Conservation (phyloP, 495 filamentous ascomycete species). For the Rhizodiscina lignyota region DNA sequence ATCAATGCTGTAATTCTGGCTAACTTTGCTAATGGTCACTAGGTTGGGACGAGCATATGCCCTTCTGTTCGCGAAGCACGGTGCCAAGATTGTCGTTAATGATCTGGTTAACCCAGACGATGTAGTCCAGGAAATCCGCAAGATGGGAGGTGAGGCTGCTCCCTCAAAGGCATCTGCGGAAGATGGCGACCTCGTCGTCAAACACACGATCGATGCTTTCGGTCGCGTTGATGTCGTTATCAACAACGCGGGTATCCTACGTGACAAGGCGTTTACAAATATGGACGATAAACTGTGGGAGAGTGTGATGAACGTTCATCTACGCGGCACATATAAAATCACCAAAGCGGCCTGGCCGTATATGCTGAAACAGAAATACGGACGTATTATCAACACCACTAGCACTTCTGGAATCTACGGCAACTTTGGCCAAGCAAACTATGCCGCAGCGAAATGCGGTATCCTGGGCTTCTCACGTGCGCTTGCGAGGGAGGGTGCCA, state of each 20-base stretch:
- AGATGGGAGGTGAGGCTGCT: conserved; percentile 76
- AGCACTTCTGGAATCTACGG: conserved; percentile 96
- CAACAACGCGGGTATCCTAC: conserved; percentile 95
- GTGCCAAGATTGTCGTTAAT: conserved; percentile 87
- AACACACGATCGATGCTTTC: conserved; percentile 82
- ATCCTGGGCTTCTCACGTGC: conserved; percentile 92
- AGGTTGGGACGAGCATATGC: conserved; percentile 88
- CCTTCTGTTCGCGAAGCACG: conserved; percentile 76
- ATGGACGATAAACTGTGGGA: conserved; percentile 95
- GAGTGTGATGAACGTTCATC: conserved; percentile 79
- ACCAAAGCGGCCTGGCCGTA: conserved; percentile 97
- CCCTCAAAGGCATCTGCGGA: conserved; percentile 89
- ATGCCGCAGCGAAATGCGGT: conserved; percentile 85
- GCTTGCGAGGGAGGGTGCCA: conserved; percentile 80
- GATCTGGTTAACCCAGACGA: conserved; percentile 86
- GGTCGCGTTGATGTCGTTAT: conserved; percentile 87
- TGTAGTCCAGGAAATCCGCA: conserved; percentile 82
- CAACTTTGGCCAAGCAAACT: conserved; percentile 98
- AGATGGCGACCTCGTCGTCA: conserved; percentile 84
- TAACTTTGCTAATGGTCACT: neutral
- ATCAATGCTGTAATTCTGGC: conserved; percentile 6
- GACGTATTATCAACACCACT: conserved; percentile 89
- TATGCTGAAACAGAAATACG: conserved; percentile 97
- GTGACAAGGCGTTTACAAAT: conserved; percentile 95
- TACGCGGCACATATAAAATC: conserved; percentile 89